These are phyloP conservation scores for Plasmodium berghei DNA, from an alignment of 169 alveolate species.

Conservation along the genomic window DNA sequence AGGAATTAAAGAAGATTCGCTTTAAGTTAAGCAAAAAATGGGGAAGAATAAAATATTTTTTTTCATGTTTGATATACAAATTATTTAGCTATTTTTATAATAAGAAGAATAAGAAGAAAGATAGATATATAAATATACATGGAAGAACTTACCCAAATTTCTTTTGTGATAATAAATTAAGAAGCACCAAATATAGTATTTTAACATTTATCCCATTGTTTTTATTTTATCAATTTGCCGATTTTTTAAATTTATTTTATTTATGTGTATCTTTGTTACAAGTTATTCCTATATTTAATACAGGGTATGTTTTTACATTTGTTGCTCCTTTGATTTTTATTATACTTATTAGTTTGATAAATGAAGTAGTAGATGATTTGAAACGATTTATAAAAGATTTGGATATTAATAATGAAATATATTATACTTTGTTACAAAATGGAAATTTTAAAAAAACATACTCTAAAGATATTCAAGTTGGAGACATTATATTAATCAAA, in stretches of 20 bases:
- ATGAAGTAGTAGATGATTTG: conserved; percentile 97
- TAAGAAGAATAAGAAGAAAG: conserved; percentile 78
- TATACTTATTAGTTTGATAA: conserved; percentile 90
- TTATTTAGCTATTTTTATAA: conserved; percentile 77
- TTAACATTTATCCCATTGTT: conserved; percentile 94
- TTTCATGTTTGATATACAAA: conserved; percentile 45
- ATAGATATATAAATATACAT: conserved; percentile 80
- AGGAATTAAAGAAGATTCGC: conserved; percentile 45
- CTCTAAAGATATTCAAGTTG: conserved; percentile 92
- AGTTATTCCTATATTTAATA: conserved; percentile 92
- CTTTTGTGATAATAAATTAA: conserved; percentile 88
- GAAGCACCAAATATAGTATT: conserved; percentile 92
- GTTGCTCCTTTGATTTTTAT: conserved; percentile 96
- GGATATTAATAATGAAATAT: conserved; percentile 88
- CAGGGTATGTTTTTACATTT: conserved; percentile 96
- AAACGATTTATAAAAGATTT: conserved; percentile 87
- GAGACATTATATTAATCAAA: conserved; percentile 92
- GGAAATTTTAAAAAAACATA: conserved; percentile 86
- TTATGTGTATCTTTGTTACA: conserved; percentile 94
- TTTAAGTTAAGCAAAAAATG: conserved; percentile 42
- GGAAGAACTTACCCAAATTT: conserved; percentile 85
- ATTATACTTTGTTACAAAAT: conserved; percentile 79
- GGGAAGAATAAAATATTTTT: conserved; percentile 60
- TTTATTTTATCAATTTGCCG: conserved; percentile 93
- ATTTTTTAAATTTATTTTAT: conserved; percentile 95